Evolutionary conservation across 2,329 filamentous ascomycete genomes (phyloP), one percentile per base, ranked within the genome.

Genomic region (Teratosphaeria viscida): DNA sequence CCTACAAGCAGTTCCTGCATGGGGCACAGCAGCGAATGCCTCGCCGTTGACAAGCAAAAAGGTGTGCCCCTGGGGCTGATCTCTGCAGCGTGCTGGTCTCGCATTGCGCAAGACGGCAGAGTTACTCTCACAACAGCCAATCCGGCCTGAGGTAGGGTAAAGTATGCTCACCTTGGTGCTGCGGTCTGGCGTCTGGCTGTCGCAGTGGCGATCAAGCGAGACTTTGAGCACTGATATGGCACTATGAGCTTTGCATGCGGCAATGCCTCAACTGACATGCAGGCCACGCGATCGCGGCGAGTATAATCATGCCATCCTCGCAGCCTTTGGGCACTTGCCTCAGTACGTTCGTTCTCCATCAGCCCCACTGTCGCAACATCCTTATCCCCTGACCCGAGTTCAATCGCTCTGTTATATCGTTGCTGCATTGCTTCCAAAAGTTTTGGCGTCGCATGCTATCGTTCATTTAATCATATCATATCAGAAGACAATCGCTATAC

Each of bases 1-100:
- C 59, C 27, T 52, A 61, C 62, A 64, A 63, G 56, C 49, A 57
- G 66, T 67, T 64, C 66, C 65, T 68, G 66, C 66, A 67, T 60
- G 59, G 55, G 7, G 58, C 57, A 32, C 52, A 57, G 55, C 57
- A 62, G 62, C 67, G 63, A 67, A 68, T 66, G 59, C 59, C 57
- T 59, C 63, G 60, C 57, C 64, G 58, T 53, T 53, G 58, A 56
- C 57, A 60, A 59, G 64, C 60, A 19, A 62, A 58, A 61, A 37
- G 54, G 53, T 26, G 35, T 54, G 39, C 58, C 60, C 63, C 62
- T 62, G 57, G 58, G 29, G 65, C 58, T 35, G 61, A 67, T 68
- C 67, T 59, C 34, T 59, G 61, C 59, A 32, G 52, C 11, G 56
- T 55, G 37, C 59, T 34, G 19, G 59, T 58, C 39, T 35, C 47